A percentile compares a stretch with the other conserved stretches of the same genome.
phyloP scores from a whole-genome alignment of 23 red algal genomes.

The Cyanidiococcus yangmingshanensis region DNA sequence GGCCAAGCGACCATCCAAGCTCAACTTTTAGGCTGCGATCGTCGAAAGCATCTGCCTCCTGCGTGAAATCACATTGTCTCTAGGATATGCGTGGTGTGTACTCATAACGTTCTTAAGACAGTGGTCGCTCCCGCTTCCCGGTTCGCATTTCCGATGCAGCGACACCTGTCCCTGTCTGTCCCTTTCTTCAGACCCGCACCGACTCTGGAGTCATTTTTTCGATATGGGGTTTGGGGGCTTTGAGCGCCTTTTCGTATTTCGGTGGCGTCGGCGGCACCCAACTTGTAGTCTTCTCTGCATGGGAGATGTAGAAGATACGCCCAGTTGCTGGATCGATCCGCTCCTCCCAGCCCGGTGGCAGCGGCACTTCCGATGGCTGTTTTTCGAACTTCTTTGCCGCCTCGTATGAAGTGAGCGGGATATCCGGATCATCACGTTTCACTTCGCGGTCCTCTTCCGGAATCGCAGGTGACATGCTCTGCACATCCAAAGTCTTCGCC shows the following conservation, averaged over 20 bases:
- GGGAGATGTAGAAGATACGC: slow-evolving; percentile 25
- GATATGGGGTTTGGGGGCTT: not conserved
- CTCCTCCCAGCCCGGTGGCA: slow-evolving; percentile 33
- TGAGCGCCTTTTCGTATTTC: slow-evolving; percentile 13
- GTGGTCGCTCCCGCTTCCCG: not conserved
- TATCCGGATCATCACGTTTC: not conserved
- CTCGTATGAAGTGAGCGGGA: slow-evolving; percentile 10
- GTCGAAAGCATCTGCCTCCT: too few species aligned
- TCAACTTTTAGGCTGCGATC: too few species aligned
- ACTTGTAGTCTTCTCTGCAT: slow-evolving; percentile 20
- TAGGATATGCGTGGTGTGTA: too few species aligned
- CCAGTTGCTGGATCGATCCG: slow-evolving; percentile 24
- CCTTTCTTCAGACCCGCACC: slow-evolving; percentile 6
- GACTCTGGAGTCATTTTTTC: not conserved
- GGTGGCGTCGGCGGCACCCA: slow-evolving; percentile 28
- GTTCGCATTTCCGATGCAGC: too few species aligned
- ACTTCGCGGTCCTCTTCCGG: slow-evolving; percentile 11
- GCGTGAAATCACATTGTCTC: too few species aligned
- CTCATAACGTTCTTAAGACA: not conserved
- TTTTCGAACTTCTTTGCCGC: slow-evolving; percentile 10
- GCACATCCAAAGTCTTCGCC: slow-evolving; percentile 11
- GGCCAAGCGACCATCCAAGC: too few species aligned
- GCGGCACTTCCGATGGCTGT: not conserved
- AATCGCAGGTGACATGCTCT: not conserved
- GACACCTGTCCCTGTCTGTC: not conserved